Percentiles rank a stretch among this genome's conserved stretches.
These are phyloP conservation scores for Lasiosphaeria hispida DNA, from an alignment of 495 filamentous ascomycete genomes.

Conservation along the genomic window DNA sequence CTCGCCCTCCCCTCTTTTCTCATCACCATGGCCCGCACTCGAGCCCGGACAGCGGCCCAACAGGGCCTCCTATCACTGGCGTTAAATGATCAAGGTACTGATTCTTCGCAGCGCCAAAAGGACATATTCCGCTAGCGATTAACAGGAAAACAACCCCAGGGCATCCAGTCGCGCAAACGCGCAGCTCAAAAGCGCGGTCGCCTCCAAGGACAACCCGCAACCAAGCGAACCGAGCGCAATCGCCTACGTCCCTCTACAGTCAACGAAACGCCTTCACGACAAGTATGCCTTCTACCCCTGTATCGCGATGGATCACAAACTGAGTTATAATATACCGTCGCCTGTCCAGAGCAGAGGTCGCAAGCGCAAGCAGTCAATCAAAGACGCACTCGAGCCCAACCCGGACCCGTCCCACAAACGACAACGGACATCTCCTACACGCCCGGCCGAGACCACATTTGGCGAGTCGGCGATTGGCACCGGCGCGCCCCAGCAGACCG, in stretches of 20 bases:
- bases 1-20: slow-evolving; percentile 12
- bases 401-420: slow-evolving; percentile 14
- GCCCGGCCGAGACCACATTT: slow-evolving; percentile 6
- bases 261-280: not conserved
- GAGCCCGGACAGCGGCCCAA: too few species aligned
- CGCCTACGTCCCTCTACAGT: slow-evolving; percentile 4
- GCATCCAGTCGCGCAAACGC: slow-evolving; percentile 6
- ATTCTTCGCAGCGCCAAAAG: too few species aligned
- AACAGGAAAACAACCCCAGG: not conserved
- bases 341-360: slow-evolving; percentile 11
- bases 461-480: slow-evolving; percentile 8
- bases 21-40: slow-evolving; percentile 21
- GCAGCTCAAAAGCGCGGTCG: not conserved
- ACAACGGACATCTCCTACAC: slow-evolving; percentile 10
- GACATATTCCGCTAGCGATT: too few species aligned
- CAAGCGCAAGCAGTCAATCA: slow-evolving; percentile 17
- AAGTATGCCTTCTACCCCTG: slow-evolving; percentile 1
- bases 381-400: slow-evolving; percentile 12
- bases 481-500: not conserved
- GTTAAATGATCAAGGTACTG: too few species aligned
- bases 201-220: not conserved
- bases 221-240: slow-evolving; percentile 2
- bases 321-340: not conserved
- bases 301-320: slow-evolving; percentile 2
- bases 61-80: too few species aligned